phyloP scores from a whole-genome alignment of 441 rosid species.

The Pelargonium cotyledonis region DNA sequence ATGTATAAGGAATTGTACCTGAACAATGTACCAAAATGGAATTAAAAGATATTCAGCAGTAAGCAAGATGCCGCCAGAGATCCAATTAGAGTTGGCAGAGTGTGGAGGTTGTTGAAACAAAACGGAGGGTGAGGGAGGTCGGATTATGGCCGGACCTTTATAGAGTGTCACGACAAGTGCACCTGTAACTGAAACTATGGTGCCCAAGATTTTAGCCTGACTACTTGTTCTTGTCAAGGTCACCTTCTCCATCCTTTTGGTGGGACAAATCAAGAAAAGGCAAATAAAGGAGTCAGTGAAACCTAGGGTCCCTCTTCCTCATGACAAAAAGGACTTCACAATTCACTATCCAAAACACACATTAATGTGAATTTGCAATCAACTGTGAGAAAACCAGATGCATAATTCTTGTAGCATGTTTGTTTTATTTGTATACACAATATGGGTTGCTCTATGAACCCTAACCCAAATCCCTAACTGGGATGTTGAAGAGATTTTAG shows the following conservation, averaged over 20 bases:
- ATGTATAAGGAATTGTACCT: slow-evolving; percentile 28
- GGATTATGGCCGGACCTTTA: slow-evolving; percentile 19
- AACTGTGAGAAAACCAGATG: no score
- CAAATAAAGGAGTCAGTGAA: no score
- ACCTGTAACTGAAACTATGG: slow-evolving; percentile 30
- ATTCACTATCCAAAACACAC: no score
- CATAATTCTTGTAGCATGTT: no score
- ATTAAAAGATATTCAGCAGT: slow-evolving; percentile 47
- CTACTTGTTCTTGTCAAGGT: slow-evolving; percentile 43
- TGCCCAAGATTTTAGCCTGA: slow-evolving; percentile 28
- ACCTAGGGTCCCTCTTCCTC: no score
- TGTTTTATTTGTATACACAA: no score
- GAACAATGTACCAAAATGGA: slow-evolving; percentile 68
- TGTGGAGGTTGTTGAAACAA: slow-evolving; percentile 6
- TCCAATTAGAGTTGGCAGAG: slow-evolving; percentile 36
- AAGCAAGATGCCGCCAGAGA: slow-evolving; percentile 49
- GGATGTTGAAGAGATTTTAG: no score
- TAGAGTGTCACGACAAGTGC: slow-evolving; percentile 39
- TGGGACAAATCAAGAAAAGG: neutral
- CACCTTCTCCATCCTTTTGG: slow-evolving; percentile 53
- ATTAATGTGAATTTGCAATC: no score
- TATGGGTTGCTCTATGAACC: no score
- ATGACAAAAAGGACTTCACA: no score
- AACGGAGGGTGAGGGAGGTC: slow-evolving; percentile 10
- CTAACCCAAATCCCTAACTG: no score